Conservation (phyloP, 345 rosid genomes). For the Rhodamnia argentea region DNA sequence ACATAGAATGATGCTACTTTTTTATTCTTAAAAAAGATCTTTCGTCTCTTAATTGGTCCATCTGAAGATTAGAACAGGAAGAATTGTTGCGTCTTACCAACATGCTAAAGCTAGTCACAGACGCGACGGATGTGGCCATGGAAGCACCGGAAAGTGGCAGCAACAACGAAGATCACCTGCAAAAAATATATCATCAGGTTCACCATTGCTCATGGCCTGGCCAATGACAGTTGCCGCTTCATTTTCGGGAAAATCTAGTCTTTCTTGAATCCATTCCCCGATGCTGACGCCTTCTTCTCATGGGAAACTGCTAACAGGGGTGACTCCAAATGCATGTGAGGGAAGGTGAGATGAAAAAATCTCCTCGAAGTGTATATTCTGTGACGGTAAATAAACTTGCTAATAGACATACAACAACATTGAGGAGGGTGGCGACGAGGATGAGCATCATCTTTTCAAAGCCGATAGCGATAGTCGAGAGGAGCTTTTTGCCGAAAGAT, state of each 20-base stretch:
- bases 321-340: neutral
- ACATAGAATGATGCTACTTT: too few relatives aligned
- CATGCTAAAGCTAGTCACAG: slow-evolving; percentile 35
- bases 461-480: slow-evolving; percentile 65
- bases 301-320: neutral
- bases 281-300: neutral
- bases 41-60: too few relatives aligned
- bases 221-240: slow-evolving; percentile 8
- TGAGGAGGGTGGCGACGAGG: slow-evolving; percentile 41
- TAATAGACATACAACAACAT: too few relatives aligned
- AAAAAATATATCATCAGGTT: slow-evolving; percentile 2
- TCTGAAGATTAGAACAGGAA: too few relatives aligned
- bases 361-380: too few relatives aligned
- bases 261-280: neutral
- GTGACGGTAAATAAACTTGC: too few relatives aligned
- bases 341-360: too few relatives aligned
- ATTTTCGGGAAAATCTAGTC: neutral
- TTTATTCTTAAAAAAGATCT: too few relatives aligned
- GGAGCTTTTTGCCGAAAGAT: slow-evolving; percentile 26
- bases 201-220: slow-evolving; percentile 9
- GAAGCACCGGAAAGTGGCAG: slow-evolving; percentile 31
- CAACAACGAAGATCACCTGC: slow-evolving; percentile 24
- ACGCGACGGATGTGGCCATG: slow-evolving; percentile 32
- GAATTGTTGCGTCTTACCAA: too few relatives aligned
- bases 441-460: slow-evolving; percentile 58